phyloP scores from a whole-genome alignment of 116 monocot genomes.

The Phalaenopsis hybrid region DNA sequence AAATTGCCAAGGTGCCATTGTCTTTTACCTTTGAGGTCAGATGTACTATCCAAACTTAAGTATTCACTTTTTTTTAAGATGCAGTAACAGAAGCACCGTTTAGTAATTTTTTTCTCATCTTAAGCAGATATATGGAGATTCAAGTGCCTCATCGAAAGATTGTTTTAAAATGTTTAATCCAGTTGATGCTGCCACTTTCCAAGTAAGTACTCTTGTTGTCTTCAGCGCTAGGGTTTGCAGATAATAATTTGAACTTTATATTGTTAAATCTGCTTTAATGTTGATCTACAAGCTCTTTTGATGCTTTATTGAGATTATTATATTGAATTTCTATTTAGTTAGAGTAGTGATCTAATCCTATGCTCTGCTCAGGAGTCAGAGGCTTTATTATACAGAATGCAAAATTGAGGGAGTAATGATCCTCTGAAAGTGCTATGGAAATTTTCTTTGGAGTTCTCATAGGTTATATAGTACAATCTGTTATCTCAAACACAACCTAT shows the following conservation, averaged over 20 bases:
- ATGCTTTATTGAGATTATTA: too few species aligned
- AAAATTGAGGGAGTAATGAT: too few species aligned
- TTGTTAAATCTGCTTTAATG: not conserved
- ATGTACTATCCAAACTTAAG: not conserved
- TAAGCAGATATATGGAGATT: conserved; percentile 84
- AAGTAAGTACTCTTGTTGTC: conserved; percentile 28
- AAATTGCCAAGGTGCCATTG: conserved; percentile 68
- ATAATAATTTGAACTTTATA: not conserved
- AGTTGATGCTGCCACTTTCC: conserved; percentile 44
- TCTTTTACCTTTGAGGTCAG: conserved; percentile 93
- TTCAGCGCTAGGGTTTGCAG: not conserved
- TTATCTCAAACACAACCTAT: too few species aligned
- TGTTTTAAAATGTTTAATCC: conserved; percentile 99
- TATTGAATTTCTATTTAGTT: too few species aligned
- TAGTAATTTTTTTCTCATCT: not conserved
- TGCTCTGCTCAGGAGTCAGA: too few species aligned
- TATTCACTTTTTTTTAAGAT: not conserved
- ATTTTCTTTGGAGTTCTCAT: too few species aligned
- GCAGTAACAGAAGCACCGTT: not conserved
- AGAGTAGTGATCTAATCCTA: too few species aligned
- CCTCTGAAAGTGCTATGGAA: too few species aligned
- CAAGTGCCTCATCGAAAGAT: conserved; percentile 53
- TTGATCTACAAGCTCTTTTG: too few species aligned
- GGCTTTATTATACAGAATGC: too few species aligned
- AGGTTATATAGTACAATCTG: too few species aligned